Percentiles rank a stretch among this genome's conserved stretches.
Conservation (phyloP, 345 rosid genomes). For the Dipteronia dyeriana region DNA sequence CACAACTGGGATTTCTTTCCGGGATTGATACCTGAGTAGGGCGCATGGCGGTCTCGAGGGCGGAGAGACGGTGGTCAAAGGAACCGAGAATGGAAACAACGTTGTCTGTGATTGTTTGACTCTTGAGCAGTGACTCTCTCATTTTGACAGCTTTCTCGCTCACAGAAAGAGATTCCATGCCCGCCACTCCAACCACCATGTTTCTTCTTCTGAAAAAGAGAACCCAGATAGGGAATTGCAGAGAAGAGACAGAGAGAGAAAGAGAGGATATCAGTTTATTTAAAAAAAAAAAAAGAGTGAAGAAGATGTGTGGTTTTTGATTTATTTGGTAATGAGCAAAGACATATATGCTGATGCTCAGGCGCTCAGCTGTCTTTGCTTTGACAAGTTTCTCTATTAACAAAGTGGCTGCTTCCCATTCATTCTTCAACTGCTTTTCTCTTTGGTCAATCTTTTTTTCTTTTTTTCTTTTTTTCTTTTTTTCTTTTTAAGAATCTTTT, state of each 20-base stretch:
- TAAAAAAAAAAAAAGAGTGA: not conserved
- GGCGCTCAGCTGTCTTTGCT: not conserved
- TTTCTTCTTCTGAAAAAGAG: not conserved
- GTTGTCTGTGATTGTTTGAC: conserved; percentile 86
- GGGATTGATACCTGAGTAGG: conserved; percentile 77
- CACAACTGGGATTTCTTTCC: not conserved
- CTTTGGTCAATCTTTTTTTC: not conserved
- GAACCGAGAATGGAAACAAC: conserved; percentile 94
- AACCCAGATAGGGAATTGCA: not conserved
- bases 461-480: not conserved
- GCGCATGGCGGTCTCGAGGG: conserved; percentile 99
- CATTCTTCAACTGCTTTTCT: not conserved
- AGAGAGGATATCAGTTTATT: not conserved
- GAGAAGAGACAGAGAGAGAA: not conserved
- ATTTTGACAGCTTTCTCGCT: conserved; percentile 75
- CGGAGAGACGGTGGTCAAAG: conserved; percentile 96
- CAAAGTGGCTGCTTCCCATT: not conserved
- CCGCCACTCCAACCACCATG: conserved; percentile 47
- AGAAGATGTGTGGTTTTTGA: conserved; percentile 6
- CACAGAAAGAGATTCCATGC: conserved; percentile 56
- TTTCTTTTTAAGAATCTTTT: too few species aligned
- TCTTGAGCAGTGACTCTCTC: conserved; percentile 78
- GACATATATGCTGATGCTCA: not conserved
- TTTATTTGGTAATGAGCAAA: not conserved
- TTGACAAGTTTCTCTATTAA: not conserved